These are phyloP conservation scores for Onygena corvina DNA, from an alignment of 2,329 filamentous ascomycete species.

Conservation along the genomic window DNA sequence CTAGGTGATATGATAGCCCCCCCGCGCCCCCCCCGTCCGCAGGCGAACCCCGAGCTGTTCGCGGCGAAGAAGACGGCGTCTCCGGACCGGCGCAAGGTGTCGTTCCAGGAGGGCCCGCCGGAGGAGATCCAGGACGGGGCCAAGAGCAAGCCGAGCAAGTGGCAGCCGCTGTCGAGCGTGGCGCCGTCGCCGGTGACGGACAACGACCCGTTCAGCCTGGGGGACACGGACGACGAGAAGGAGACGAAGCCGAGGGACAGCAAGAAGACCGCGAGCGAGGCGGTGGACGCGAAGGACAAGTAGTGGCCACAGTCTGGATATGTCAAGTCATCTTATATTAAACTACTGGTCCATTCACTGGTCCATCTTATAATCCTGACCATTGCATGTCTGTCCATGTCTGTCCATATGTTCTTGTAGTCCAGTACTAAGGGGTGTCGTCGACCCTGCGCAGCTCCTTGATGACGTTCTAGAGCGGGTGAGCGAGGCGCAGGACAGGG, in stretches of 20 bases:
- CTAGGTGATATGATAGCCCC: constrained; percentile 40
- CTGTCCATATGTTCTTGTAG: no score
- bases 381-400: neutral
- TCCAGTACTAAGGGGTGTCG: no score
- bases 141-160: constrained; percentile 70
- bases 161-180: constrained; percentile 82
- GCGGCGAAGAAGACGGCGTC: constrained; percentile 51
- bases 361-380: neutral
- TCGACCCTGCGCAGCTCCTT: constrained; percentile 27
- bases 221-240: constrained; percentile 88
- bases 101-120: constrained; percentile 51
- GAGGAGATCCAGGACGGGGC: constrained; percentile 67
- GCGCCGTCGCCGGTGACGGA: constrained; percentile 76
- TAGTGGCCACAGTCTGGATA: neutral
- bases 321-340: neutral
- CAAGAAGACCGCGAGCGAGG: constrained; percentile 50
- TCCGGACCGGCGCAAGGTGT: constrained; percentile 41
- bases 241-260: constrained; percentile 59
- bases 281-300: constrained; percentile 21
- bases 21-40: constrained; percentile 48
- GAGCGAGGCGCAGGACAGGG: no score
- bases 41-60: constrained; percentile 69
- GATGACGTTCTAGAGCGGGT: constrained; percentile 31
- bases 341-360: no score
- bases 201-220: constrained; percentile 91